Evolutionary conservation across 805 yeast genomes (phyloP).

Genomic region (Kuraishia floccosa): DNA sequence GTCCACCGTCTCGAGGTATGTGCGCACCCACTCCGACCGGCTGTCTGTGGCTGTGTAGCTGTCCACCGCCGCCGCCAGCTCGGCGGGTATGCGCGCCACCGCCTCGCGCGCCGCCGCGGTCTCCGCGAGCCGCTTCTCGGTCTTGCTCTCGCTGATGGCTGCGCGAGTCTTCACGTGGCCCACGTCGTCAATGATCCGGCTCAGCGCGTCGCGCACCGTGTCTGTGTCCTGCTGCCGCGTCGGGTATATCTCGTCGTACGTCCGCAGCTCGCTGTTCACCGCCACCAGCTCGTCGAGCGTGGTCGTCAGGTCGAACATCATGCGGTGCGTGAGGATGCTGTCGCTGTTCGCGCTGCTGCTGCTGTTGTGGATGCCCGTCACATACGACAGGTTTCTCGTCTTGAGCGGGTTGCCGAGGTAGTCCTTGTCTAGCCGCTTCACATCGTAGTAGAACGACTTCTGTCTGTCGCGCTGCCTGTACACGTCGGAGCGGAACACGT

Average conservation of each 20-base stretch:
- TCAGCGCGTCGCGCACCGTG: slow-evolving; percentile 30
- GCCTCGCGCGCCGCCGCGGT: slow-evolving; percentile 9
- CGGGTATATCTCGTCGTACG: slow-evolving; percentile 26
- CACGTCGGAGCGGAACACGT: slow-evolving; percentile 1
- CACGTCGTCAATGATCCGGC: slow-evolving; percentile 33
- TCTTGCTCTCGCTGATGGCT: slow-evolving; percentile 13
- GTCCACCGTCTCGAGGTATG: slow-evolving; percentile 30
- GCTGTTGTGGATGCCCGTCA: slow-evolving; percentile 21
- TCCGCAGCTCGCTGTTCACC: slow-evolving; percentile 35
- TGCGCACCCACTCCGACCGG: slow-evolving; percentile 21
- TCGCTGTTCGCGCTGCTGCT: slow-evolving; percentile 6
- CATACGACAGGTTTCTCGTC: slow-evolving; percentile 11
- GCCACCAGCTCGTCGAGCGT: slow-evolving; percentile 29
- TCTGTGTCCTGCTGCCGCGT: slow-evolving; percentile 29
- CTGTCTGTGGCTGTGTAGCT: no score
- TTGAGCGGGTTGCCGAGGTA: slow-evolving; percentile 62
- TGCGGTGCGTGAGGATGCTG: slow-evolving; percentile 46
- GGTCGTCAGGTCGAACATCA: slow-evolving; percentile 41
- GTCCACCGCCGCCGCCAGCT: no score
- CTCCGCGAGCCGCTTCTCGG: slow-evolving; percentile 12
- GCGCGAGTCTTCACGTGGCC: slow-evolving; percentile 23
- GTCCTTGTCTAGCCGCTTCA: slow-evolving; percentile 51
- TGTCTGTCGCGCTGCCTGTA: slow-evolving; percentile 3
- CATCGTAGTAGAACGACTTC: slow-evolving; percentile 35
- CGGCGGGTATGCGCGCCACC: no score